Conservation (phyloP, 2,329 filamentous ascomycete genomes). For the Ilyonectria destructans region DNA sequence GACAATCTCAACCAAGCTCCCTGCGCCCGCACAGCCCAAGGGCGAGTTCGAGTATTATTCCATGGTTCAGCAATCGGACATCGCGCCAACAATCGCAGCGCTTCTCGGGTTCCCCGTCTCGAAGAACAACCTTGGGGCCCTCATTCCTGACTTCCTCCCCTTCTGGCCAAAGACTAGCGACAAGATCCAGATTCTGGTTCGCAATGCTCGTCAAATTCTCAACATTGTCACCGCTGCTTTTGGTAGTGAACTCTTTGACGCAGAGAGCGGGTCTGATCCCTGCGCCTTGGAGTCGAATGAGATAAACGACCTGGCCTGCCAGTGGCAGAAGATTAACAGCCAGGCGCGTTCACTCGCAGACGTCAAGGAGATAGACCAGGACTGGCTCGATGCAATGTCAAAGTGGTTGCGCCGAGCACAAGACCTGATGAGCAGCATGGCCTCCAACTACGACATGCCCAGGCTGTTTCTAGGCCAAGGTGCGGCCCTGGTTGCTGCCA, state of each 20-base stretch:
- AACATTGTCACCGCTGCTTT: slow-evolving; percentile 84
- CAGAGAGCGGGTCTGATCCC: slow-evolving; percentile 53
- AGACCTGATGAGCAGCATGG: slow-evolving; percentile 86
- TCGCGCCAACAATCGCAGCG: slow-evolving; percentile 90
- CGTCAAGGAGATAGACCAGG: slow-evolving; percentile 51
- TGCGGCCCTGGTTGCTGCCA: slow-evolving; percentile 54
- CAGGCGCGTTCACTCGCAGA: slow-evolving; percentile 45
- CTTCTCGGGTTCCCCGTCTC: slow-evolving; percentile 91
- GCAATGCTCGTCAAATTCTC: slow-evolving; percentile 87
- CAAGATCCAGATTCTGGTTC: slow-evolving; percentile 78
- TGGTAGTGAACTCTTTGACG: slow-evolving; percentile 62
- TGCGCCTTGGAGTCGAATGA: slow-evolving; percentile 55
- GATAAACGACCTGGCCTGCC: slow-evolving; percentile 76
- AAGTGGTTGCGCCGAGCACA: slow-evolving; percentile 83
- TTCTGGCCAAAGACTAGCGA: slow-evolving; percentile 77
- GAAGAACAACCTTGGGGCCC: slow-evolving; percentile 90
- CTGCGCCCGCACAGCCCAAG: slow-evolving; percentile 71
- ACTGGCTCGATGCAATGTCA: slow-evolving; percentile 62
- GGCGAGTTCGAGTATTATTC: slow-evolving; percentile 88
- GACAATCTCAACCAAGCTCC: slow-evolving; percentile 61
- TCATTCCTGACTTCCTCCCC: slow-evolving; percentile 84
- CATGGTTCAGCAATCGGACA: slow-evolving; percentile 92
- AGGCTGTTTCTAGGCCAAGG: slow-evolving; percentile 69
- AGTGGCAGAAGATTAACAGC: slow-evolving; percentile 68
- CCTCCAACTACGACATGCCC: slow-evolving; percentile 89